Conservation (phyloP, 1,139 yeast species). For the Suhomyces yuchorum region DNA sequence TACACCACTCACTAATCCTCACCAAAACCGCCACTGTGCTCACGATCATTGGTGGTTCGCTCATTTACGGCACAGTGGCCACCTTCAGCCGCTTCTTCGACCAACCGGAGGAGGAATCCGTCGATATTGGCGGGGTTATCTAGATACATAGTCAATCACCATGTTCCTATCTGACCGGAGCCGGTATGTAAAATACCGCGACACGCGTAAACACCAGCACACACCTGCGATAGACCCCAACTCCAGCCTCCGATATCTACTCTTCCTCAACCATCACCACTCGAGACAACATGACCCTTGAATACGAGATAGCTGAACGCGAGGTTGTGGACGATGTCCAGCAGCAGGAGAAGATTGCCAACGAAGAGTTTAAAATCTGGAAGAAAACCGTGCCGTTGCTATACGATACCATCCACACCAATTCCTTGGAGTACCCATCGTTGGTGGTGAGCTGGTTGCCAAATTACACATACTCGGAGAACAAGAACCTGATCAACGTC, state of each 20-base stretch:
- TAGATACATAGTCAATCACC: conserved; percentile 12
- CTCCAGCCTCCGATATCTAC: background rate
- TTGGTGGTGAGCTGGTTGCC: conserved; percentile 55
- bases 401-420: conserved; percentile 75
- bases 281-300: conserved; percentile 21
- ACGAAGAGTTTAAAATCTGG: conserved; percentile 89
- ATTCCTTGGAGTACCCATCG: conserved; percentile 65
- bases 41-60: conserved; percentile 67
- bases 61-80: conserved; percentile 73
- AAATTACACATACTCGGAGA: conserved; percentile 31
- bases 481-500: conserved; percentile 36
- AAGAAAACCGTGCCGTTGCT: conserved; percentile 90
- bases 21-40: conserved; percentile 59
- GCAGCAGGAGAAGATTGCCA: conserved; percentile 51
- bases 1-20: conserved; percentile 65
- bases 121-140: conserved; percentile 36
- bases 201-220: background rate
- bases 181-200: conserved; percentile 6
- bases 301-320: conserved; percentile 24
- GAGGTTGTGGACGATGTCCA: conserved; percentile 49
- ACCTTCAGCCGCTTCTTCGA: conserved; percentile 74
- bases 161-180: background rate
- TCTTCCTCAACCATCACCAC: background rate
- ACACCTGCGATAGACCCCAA: background rate
- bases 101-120: conserved; percentile 50